Conservation (phyloP, 2,329 filamentous ascomycete species). For the Immersiporthe knoxdaviesiana region DNA sequence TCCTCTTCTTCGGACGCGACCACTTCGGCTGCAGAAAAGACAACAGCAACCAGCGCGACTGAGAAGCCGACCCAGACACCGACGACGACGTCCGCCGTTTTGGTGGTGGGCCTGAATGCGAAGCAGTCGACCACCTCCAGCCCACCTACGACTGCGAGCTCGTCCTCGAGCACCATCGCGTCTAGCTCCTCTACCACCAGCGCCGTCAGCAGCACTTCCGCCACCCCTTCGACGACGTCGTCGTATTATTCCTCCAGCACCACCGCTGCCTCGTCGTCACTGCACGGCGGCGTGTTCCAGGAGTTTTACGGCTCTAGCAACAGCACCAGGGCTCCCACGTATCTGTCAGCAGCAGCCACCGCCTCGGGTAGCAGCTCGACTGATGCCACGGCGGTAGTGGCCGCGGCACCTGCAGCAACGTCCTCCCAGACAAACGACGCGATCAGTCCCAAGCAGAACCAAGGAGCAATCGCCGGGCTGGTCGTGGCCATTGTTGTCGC, state of each 20-base stretch:
- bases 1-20: conserved; percentile 31
- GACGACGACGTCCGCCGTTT: conserved; percentile 30
- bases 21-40: conserved; percentile 30
- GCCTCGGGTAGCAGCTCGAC: background rate
- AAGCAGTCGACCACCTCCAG: conserved; percentile 21
- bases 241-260: conserved; percentile 27
- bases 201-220: conserved; percentile 8
- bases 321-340: conserved; percentile 25
- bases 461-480: conserved; percentile 56
- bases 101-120: conserved; percentile 5
- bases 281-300: conserved; percentile 54
- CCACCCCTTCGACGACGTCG: conserved; percentile 24
- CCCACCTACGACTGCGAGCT: conserved; percentile 23
- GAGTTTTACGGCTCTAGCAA: conserved; percentile 49
- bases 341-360: background rate
- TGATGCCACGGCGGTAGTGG: conserved; percentile 27
- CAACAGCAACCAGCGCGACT: conserved; percentile 21
- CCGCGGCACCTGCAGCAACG: conserved; percentile 32
- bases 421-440: conserved; percentile 47
- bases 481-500: conserved; percentile 60
- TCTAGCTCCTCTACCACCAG: background rate
- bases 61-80: conserved; percentile 15
- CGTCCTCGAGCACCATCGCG: conserved; percentile 30
- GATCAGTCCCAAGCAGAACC: conserved; percentile 48
- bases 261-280: conserved; percentile 30